These are phyloP conservation scores for Apiotrichum veenhuisii DNA, from an alignment of 1,284 basidiomycete species.

Conservation along the genomic window DNA sequence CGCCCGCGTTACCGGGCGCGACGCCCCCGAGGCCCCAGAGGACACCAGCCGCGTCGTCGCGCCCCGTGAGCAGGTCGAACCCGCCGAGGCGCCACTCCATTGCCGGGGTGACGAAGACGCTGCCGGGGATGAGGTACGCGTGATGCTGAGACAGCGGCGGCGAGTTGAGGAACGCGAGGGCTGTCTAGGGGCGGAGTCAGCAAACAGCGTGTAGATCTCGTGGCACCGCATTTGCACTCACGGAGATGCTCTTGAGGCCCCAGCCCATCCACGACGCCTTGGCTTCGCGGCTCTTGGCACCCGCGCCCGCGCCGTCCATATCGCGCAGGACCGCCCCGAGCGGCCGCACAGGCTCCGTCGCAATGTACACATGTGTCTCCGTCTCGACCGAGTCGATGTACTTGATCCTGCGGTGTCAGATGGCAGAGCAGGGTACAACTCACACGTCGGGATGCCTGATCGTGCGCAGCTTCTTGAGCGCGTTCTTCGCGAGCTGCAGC, in stretches of 20 bases:
- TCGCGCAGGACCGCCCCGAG: conserved; percentile 63
- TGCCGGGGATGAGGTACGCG: conserved; percentile 64
- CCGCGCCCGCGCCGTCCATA: conserved; percentile 51
- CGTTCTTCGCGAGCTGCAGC: conserved; percentile 80
- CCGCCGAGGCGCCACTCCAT: conserved; percentile 97
- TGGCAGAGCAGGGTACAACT: conserved; percentile 4
- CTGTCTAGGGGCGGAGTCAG: conserved; percentile 61
- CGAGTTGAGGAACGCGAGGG: conserved; percentile 86
- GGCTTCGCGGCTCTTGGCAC: conserved; percentile 55
- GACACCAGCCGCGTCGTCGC: conserved; percentile 44
- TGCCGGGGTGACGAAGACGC: conserved; percentile 74
- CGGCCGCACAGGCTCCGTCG: conserved; percentile 87
- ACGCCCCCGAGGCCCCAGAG: conserved; percentile 66
- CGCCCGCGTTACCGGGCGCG: conserved; percentile 58
- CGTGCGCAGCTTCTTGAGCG: conserved; percentile 83
- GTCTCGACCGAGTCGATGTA: conserved; percentile 91
- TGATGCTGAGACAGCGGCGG: conserved; percentile 83
- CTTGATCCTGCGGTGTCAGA: conserved; percentile 57
- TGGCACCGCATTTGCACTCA: conserved; percentile 54
- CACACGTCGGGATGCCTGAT: conserved; percentile 87
- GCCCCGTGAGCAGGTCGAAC: conserved; percentile 73
- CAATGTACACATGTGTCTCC: conserved; percentile 80
- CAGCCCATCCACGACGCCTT: conserved; percentile 88
- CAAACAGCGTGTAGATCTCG: too few species aligned
- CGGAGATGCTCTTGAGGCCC: conserved; percentile 87